Evolutionary conservation across 352 stramenopile species (phyloP).

Genomic region (Nothophytophthora sp.): DNA sequence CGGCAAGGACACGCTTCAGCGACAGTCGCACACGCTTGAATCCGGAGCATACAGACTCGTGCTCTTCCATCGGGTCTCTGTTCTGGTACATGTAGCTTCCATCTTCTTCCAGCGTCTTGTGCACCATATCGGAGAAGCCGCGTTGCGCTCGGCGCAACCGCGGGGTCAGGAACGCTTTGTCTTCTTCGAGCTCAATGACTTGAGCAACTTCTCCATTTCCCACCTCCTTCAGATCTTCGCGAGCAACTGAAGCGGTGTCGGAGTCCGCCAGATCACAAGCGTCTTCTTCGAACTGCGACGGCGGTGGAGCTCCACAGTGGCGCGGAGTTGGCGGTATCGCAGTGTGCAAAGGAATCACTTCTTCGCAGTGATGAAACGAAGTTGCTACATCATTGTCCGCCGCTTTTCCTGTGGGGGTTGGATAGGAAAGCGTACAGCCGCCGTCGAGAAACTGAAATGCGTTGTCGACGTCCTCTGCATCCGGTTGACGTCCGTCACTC

Average conservation of each 20-base stretch:
- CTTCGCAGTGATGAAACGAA: neutral
- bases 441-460: too few species aligned
- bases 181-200: neutral
- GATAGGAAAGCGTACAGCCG: too few species aligned
- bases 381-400: too few species aligned
- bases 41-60: neutral
- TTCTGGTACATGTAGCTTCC: neutral
- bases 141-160: neutral
- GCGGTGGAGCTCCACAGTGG: neutral
- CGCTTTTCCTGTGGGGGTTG: too few species aligned
- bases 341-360: too few species aligned
- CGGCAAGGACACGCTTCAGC: conserved; percentile 3
- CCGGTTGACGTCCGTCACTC: neutral
- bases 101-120: neutral
- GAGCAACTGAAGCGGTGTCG: neutral
- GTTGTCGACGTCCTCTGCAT: neutral
- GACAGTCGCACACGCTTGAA: conserved; percentile 1
- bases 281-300: neutral
- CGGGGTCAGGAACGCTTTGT: neutral
- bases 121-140: neutral
- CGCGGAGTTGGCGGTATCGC: neutral
- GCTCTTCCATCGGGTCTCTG: neutral
- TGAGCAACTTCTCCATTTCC: neutral
- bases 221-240: neutral
- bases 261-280: neutral